Base-by-base conservation (phyloP, 345 rosid genomes). In the Turnera subulata region DNA sequence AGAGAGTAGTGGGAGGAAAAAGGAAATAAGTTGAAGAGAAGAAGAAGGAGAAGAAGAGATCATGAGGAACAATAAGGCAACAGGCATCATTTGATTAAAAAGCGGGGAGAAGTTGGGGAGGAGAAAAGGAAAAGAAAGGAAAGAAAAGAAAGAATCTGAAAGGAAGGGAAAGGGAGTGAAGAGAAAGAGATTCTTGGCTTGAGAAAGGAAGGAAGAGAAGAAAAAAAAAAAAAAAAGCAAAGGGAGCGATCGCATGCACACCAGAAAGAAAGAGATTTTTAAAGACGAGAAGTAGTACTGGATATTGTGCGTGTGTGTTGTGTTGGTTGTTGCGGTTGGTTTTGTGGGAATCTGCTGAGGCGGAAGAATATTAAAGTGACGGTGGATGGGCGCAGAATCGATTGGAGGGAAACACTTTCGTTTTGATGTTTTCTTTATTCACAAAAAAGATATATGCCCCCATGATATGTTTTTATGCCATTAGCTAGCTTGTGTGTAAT, bases 171-270 rank as follows among this genome's bases (percentile, higher is more conserved):
- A 49, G 50, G 12, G 52, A 46, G 33, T 1, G 69, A 62, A 73
- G 72, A 58, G 69, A 64, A 65, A 78, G 83, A 73, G 88, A 87
- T 84, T 86, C 91, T 84, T 76, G 66, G 83, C 94, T 84, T 86
- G 82, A 66, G 80, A 84, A 83, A 78, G 80, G 72, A 77, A 75
- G 66, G 65, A n/a, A n/a, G n/a, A n/a, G n/a, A 71, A 78, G 69
- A 70, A 67, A 43, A 48, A 42, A 26, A 18, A 46, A 40, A 25
- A 11, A 39, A 23, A 12, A 46, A 14, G 44, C 14, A 21, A 20
- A 50, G 37, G 22, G 54, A 11, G 23, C n/a, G 62, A 50, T 56
- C 42, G 43, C 44, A 17, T n/a, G n/a, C n/a, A n/a, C n/a, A n/a
- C n/a, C 35, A 29, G 46, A 48, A 45, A 26, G 42, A 54, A 60